phyloP scores from a whole-genome alignment of 2,329 filamentous ascomycete genomes.

The Davidsoniella eucalypti region DNA sequence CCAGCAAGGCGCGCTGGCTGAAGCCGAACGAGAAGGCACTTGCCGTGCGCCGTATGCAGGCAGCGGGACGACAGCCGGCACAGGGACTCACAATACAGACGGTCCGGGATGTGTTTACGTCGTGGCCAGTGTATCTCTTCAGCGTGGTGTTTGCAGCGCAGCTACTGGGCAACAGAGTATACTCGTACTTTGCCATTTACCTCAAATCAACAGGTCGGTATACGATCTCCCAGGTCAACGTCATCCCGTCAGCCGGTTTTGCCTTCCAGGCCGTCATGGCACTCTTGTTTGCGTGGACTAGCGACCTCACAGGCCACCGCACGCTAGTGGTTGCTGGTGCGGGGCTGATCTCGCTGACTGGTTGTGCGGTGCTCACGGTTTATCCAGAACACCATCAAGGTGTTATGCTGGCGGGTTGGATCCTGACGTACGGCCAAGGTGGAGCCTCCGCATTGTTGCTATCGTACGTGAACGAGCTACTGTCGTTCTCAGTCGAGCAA shows the following conservation, averaged over 20 bases:
- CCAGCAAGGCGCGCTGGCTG: constrained; percentile 18
- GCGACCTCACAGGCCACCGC: constrained; percentile 31
- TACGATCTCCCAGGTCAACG: constrained; percentile 30
- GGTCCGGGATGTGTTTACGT: constrained; percentile 18
- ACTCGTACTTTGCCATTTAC: constrained; percentile 22
- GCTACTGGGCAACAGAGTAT: constrained; percentile 22
- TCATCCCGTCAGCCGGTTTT: constrained; percentile 29
- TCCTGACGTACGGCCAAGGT: constrained; percentile 22
- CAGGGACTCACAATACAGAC: constrained; percentile 19
- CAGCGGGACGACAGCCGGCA: constrained; percentile 19
- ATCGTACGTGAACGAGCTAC: constrained; percentile 32
- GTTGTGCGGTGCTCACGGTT: constrained; percentile 21
- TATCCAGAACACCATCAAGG: constrained; percentile 21
- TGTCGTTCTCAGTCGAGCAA: constrained; percentile 29
- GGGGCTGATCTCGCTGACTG: constrained; percentile 22
- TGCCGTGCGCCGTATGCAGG: constrained; percentile 19
- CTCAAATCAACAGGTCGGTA: constrained; percentile 20
- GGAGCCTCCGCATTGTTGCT: constrained; percentile 23
- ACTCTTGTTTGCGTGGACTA: constrained; percentile 35
- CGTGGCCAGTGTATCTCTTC: constrained; percentile 21
- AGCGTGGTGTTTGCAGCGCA: constrained; percentile 20
- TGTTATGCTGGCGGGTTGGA: constrained; percentile 22
- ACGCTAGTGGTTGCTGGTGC: constrained; percentile 38
- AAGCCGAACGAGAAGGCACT: constrained; percentile 17
- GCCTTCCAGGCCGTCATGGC: constrained; percentile 30